A percentile compares a stretch with the other conserved stretches of the same genome.
These are phyloP conservation scores for Diutina siamensis DNA, from an alignment of 1,139 yeast genomes.

Conservation along the genomic window DNA sequence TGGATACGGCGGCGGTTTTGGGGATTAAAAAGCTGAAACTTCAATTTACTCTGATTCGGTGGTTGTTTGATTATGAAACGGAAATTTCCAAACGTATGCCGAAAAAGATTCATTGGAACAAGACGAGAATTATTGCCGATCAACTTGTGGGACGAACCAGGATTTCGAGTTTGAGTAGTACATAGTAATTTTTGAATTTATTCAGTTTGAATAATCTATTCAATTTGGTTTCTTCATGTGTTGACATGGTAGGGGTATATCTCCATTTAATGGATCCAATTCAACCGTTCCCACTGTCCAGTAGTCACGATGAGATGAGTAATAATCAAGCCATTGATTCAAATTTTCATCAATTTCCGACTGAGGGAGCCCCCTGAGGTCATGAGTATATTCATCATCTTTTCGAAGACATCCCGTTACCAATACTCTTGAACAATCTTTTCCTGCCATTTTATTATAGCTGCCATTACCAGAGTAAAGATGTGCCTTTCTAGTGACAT, in stretches of 20 bases:
- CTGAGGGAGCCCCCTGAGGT: constrained; percentile 47
- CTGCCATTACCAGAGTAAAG: constrained; percentile 60
- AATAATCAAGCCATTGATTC: constrained; percentile 43
- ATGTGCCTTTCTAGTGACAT: constrained; percentile 43
- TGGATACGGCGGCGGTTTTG: constrained; percentile 4
- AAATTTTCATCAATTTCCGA: constrained; percentile 22
- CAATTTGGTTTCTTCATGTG: neutral
- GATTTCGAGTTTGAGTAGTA: neutral
- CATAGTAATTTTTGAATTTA: no score
- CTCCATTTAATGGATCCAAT: neutral
- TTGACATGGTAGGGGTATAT: neutral
- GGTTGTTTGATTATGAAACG: constrained; percentile 79
- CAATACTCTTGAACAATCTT: constrained; percentile 63
- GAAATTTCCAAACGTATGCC: constrained; percentile 76
- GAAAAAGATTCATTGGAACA: constrained; percentile 75
- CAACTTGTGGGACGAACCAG: constrained; percentile 61
- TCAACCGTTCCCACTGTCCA: constrained; percentile 55
- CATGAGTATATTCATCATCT: constrained; percentile 51
- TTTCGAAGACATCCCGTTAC: constrained; percentile 65
- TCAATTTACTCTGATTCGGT: constrained; percentile 60
- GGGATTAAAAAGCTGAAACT: constrained; percentile 52
- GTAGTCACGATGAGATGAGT: constrained; percentile 32
- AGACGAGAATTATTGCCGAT: constrained; percentile 67
- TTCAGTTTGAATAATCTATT: no score
- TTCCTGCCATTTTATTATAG: constrained; percentile 52